Evolutionary conservation across 2,329 filamentous ascomycete genomes (phyloP).

Genomic region (Cadophora luteo-olivacea): DNA sequence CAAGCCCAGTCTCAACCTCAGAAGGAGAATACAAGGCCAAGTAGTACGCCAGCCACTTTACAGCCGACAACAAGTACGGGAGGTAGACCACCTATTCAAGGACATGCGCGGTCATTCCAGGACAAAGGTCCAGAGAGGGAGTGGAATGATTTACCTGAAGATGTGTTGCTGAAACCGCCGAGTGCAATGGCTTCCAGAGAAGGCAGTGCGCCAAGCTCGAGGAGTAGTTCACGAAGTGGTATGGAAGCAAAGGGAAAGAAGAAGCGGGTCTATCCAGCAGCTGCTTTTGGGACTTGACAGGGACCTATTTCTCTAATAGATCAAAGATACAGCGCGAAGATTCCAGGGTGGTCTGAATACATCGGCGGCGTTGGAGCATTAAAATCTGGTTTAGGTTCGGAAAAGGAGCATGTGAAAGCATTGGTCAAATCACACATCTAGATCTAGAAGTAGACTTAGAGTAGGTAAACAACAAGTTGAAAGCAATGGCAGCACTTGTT

Average conservation of each 20-base stretch:
- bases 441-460: neutral
- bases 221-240: slow-evolving; percentile 56
- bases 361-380: slow-evolving; percentile 10
- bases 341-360: neutral
- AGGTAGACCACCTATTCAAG: slow-evolving; percentile 19
- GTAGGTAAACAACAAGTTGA: neutral
- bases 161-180: slow-evolving; percentile 53
- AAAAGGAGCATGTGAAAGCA: neutral
- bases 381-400: neutral
- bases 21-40: slow-evolving; percentile 36
- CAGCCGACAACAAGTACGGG: slow-evolving; percentile 9
- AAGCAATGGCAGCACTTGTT: neutral
- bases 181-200: slow-evolving; percentile 37
- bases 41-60: slow-evolving; percentile 52
- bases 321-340: neutral
- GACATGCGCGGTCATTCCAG: slow-evolving; percentile 56
- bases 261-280: slow-evolving; percentile 66
- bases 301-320: neutral
- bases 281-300: slow-evolving; percentile 58
- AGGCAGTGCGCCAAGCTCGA: slow-evolving; percentile 53
- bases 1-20: slow-evolving; percentile 48
- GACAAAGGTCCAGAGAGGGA: slow-evolving; percentile 64
- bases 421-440: neutral
- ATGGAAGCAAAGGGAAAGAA: slow-evolving; percentile 59
- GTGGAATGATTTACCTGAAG: slow-evolving; percentile 70